Percentiles rank a stretch among this genome's conserved stretches.
Evolutionary conservation across 1,284 basidiomycete species (phyloP).

Genomic region (Lentinula novae-zelandiae): DNA sequence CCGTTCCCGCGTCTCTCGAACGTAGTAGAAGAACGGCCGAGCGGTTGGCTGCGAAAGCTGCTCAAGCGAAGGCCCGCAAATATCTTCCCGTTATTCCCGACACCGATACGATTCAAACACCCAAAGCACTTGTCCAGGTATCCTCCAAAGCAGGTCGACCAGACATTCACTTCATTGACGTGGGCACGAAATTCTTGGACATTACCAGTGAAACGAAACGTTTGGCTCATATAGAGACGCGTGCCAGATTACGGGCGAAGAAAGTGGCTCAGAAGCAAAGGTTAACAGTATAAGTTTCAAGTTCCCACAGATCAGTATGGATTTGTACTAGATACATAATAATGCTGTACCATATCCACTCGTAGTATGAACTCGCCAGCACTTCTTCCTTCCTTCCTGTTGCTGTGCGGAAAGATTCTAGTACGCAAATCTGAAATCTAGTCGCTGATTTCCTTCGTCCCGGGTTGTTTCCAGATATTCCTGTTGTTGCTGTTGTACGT

Average conservation of each 20-base stretch:
- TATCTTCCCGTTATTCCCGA: conserved; percentile 33
- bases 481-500: conserved; percentile 40
- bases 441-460: conserved; percentile 51
- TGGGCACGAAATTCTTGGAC: conserved; percentile 65
- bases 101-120: conserved; percentile 31
- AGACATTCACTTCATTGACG: conserved; percentile 60
- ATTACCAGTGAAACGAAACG: conserved; percentile 47
- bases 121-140: conserved; percentile 32
- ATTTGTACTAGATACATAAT: neutral
- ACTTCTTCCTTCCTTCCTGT: neutral
- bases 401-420: conserved; percentile 22
- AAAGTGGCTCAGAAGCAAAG: conserved; percentile 6
- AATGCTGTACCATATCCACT: neutral
- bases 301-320: too few species aligned
- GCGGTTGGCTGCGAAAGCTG: conserved; percentile 26
- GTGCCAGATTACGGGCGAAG: conserved; percentile 9
- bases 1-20: conserved; percentile 51
- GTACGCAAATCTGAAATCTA: conserved; percentile 61
- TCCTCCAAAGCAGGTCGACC: conserved; percentile 40
- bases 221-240: conserved; percentile 34
- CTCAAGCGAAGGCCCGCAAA: conserved; percentile 34
- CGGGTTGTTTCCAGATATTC: conserved; percentile 55
- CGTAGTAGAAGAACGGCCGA: conserved; percentile 34
- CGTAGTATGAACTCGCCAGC: neutral
- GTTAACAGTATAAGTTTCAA: neutral